Evolutionary conservation across 2,329 filamentous ascomycete species (phyloP).

Genomic region (Pseudogymnoascus sp.): DNA sequence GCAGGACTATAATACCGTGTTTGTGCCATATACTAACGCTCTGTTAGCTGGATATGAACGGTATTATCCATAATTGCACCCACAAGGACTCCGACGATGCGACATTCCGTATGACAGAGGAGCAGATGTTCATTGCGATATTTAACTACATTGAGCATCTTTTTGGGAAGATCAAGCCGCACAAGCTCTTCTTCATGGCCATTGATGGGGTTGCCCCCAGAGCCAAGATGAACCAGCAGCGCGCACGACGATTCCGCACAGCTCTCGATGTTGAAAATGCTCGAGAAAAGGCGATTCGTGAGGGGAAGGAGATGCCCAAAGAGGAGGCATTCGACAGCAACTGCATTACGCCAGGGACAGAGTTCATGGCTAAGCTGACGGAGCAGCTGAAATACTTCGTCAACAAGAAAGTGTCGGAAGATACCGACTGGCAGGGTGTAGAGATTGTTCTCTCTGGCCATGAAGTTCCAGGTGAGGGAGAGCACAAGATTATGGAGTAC

Average conservation of each 20-base stretch:
- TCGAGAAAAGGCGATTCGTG: conserved; percentile 81
- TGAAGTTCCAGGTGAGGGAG: conserved; percentile 94
- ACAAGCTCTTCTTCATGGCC: conserved; percentile 99
- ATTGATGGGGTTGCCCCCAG: conserved; percentile 95
- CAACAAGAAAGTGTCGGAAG: conserved; percentile 96
- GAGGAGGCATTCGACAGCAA: conserved; percentile 98
- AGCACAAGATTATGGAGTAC: conserved; percentile 99
- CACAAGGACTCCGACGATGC: conserved; percentile 93
- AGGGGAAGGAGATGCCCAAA: conserved; percentile 88
- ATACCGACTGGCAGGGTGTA: conserved; percentile 94
- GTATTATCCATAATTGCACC: conserved; percentile 98
- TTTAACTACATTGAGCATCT: conserved; percentile 99
- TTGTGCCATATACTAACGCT: neutral
- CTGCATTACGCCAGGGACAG: conserved; percentile 94
- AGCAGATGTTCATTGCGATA: conserved; percentile 99
- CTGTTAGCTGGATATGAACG: conserved; percentile 77
- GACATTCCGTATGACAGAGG: conserved; percentile 87
- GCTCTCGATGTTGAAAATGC: conserved; percentile 84
- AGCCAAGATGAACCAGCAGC: conserved; percentile 99
- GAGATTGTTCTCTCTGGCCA: conserved; percentile 95
- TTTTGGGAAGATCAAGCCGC: conserved; percentile 97
- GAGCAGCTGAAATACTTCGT: conserved; percentile 95
- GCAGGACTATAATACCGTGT: neutral
- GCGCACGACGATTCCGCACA: conserved; percentile 87
- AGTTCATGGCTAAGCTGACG: conserved; percentile 96